phyloP scores from a whole-genome alignment of 2,329 filamentous ascomycete species.

The Neopestalotiopsis sp. region DNA sequence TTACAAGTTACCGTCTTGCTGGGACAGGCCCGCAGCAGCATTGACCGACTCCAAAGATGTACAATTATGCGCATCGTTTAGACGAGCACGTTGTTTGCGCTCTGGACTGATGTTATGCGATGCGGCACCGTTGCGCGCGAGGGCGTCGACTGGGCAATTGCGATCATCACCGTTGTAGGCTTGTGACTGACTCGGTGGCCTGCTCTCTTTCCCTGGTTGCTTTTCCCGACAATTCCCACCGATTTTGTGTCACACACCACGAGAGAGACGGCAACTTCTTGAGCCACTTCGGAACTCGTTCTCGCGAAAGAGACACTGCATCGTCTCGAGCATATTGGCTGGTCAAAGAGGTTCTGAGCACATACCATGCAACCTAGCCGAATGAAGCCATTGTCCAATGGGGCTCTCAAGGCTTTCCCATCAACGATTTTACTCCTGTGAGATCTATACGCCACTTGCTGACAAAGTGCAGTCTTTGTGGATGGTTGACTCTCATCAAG shows the following conservation, averaged over 20 bases:
- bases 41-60: not conserved
- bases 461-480: not conserved
- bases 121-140: not conserved
- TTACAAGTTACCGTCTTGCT: slow-evolving; percentile 3
- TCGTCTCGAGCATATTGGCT: slow-evolving; percentile 9
- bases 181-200: not conserved
- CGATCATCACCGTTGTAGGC: slow-evolving; percentile 11
- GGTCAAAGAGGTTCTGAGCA: not conserved
- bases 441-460: not conserved
- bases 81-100: not conserved
- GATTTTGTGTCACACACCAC: not conserved
- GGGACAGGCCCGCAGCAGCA: not conserved
- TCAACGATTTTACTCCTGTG: not conserved
- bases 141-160: not conserved
- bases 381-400: slow-evolving; percentile 13
- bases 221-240: too few relatives aligned
- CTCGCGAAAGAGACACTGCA: not conserved
- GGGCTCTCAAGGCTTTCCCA: not conserved
- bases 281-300: slow-evolving; percentile 5
- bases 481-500: slow-evolving; percentile 4
- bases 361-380: slow-evolving; percentile 3
- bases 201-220: not conserved
- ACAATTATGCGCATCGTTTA: slow-evolving; percentile 2
- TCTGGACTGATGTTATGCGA: not conserved
- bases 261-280: not conserved